A percentile compares a stretch with the other conserved stretches of the same genome.
Conservation (phyloP, 208 protist species). For the Leptomonas pyrrhocoris region DNA sequence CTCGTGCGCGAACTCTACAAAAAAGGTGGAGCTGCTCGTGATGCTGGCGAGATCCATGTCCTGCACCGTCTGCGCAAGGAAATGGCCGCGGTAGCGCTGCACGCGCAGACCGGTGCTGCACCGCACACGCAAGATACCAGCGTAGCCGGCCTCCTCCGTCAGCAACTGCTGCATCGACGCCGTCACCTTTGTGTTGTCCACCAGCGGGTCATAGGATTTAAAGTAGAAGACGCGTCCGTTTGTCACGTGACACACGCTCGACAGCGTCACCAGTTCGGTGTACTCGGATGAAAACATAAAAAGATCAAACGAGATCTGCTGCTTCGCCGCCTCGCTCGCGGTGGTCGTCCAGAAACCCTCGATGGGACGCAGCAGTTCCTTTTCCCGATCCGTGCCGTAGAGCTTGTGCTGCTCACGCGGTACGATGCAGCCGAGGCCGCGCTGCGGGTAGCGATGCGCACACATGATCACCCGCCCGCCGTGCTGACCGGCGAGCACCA, state of each 20-base stretch:
- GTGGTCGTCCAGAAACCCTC: slow-evolving; percentile 86
- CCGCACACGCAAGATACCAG: slow-evolving; percentile 91
- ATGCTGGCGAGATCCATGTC: slow-evolving; percentile 92
- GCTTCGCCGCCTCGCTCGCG: slow-evolving; percentile 65
- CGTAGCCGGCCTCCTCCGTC: slow-evolving; percentile 88
- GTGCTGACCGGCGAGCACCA: slow-evolving; percentile 79
- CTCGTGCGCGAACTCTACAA: slow-evolving; percentile 93
- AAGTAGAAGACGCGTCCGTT: slow-evolving; percentile 80
- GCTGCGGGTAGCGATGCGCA: slow-evolving; percentile 53
- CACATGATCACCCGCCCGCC: slow-evolving; percentile 79
- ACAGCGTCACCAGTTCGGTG: slow-evolving; percentile 89
- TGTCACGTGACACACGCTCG: slow-evolving; percentile 80
- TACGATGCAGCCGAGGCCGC: slow-evolving; percentile 70
- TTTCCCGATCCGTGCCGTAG: slow-evolving; percentile 86
- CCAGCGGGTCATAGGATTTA: slow-evolving; percentile 70
- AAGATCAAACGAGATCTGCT: slow-evolving; percentile 90
- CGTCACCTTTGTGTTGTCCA: slow-evolving; percentile 69
- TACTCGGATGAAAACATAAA: slow-evolving; percentile 83
- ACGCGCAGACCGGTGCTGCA: slow-evolving; percentile 84
- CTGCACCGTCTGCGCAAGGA: slow-evolving; percentile 72
- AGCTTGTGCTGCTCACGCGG: slow-evolving; percentile 85
- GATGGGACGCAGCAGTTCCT: slow-evolving; percentile 81
- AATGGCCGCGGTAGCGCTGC: slow-evolving; percentile 88
- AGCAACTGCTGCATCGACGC: slow-evolving; percentile 57
- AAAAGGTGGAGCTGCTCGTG: slow-evolving; percentile 79